Percentiles rank a stretch among this genome's conserved stretches.
phyloP scores from a whole-genome alignment of 106 monocot species.

The Acorus calamus region DNA sequence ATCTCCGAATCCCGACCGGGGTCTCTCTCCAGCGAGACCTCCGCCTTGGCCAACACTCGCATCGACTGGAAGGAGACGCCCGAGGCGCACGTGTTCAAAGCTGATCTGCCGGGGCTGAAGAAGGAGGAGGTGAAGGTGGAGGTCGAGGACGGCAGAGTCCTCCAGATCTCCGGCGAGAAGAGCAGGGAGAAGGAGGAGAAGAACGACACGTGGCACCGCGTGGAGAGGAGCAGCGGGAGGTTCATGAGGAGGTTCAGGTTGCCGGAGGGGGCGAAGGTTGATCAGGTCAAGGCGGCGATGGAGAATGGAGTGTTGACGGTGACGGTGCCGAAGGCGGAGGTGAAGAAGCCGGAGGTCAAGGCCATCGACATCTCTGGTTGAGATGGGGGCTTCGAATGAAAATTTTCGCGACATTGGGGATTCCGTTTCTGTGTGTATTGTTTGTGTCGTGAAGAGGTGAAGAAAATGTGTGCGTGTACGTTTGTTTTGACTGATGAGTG shows the following conservation, averaged over 20 bases:
- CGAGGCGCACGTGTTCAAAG: conserved; percentile 23
- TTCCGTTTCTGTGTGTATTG: too few relatives aligned
- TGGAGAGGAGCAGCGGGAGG: conserved; percentile 35
- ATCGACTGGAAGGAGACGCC: conserved; percentile 24
- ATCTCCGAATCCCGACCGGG: too few relatives aligned
- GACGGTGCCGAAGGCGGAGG: conserved; percentile 35
- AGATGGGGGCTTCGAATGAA: too few relatives aligned
- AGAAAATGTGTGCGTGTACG: too few relatives aligned
- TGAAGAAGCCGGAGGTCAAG: conserved; percentile 24
- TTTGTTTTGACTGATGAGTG: too few relatives aligned
- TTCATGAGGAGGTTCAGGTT: conserved; percentile 14
- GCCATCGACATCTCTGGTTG: conserved; percentile 29
- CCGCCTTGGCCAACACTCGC: conserved; percentile 24
- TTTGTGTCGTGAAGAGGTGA: too few relatives aligned
- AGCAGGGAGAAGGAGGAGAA: conserved; percentile 30
- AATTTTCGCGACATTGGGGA: too few relatives aligned
- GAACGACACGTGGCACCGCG: conserved; percentile 31
- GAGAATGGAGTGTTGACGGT: conserved; percentile 47
- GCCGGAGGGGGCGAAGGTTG: conserved; percentile 14
- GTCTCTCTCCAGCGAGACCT: too few relatives aligned
- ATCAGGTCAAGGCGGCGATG: conserved; percentile 29
- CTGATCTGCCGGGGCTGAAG: conserved; percentile 14
- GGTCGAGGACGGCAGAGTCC: conserved; percentile 7
- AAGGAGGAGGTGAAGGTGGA: conserved; percentile 7
- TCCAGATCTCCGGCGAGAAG: conserved; percentile 19